phyloP scores from a whole-genome alignment of 371 early-diverging fungal species.

The Cokeromyces recurvatus region DNA sequence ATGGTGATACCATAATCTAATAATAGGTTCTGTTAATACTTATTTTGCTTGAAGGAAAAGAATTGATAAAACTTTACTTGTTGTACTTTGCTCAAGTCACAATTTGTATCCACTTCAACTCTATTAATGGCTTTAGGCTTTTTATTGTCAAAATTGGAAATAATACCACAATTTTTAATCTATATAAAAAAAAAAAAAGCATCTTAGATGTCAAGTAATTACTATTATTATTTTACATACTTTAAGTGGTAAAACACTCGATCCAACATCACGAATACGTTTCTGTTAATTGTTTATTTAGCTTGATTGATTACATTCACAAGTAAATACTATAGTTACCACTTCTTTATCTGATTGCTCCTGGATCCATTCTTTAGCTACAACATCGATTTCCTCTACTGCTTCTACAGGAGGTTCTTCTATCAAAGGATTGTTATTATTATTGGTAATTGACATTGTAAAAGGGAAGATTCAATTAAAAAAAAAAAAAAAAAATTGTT shows the following conservation, averaged over 20 bases:
- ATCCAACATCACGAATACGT: conserved; percentile 50
- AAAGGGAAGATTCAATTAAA: too few relatives aligned
- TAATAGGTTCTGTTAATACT: too few relatives aligned
- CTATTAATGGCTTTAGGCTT: conserved; percentile 53
- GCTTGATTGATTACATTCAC: neutral
- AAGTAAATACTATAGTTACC: conserved; percentile 22
- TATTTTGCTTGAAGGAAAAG: neutral
- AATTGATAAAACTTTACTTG: conserved; percentile 27
- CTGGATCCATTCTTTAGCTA: conserved; percentile 55
- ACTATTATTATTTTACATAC: too few relatives aligned
- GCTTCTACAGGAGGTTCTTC: conserved; percentile 10
- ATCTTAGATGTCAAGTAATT: too few relatives aligned
- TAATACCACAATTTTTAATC: conserved; percentile 59
- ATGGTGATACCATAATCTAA: conserved; percentile 58
- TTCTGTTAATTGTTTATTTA: conserved; percentile 27
- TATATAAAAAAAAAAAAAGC: conserved; percentile 3
- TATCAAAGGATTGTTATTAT: too few relatives aligned
- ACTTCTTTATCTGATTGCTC: conserved; percentile 48
- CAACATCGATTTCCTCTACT: conserved; percentile 23
- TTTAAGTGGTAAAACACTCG: conserved; percentile 40
- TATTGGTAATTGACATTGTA: too few relatives aligned
- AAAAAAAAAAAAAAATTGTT: too few relatives aligned
- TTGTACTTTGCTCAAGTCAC: conserved; percentile 48
- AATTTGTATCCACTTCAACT: conserved; percentile 49
- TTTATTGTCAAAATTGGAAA: conserved; percentile 49